phyloP scores from a whole-genome alignment of 495 filamentous ascomycete species.

The Penicillium maclennaniae region DNA sequence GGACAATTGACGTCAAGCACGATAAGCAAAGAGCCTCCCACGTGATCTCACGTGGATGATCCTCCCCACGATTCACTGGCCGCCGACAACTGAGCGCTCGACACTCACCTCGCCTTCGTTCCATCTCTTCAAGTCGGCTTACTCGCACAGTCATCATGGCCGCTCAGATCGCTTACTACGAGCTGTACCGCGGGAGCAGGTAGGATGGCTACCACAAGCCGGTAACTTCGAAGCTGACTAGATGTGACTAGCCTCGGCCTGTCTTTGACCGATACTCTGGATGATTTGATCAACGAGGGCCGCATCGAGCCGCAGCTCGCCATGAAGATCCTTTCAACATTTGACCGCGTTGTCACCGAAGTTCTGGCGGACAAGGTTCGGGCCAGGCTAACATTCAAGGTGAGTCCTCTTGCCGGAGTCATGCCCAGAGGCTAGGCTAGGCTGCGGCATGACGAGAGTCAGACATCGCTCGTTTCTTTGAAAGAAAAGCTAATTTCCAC shows the following conservation, averaged over 20 bases:
- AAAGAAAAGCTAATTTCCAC: conserved; percentile 11
- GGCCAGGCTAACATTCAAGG: conserved; percentile 91
- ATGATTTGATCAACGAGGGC: conserved; percentile 87
- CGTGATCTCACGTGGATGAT: conserved; percentile 13
- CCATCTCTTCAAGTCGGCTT: conserved; percentile 5
- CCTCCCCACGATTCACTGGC: conserved; percentile 13
- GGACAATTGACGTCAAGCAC: conserved; percentile 10
- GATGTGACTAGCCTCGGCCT: conserved; percentile 68
- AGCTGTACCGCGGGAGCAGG: conserved; percentile 97
- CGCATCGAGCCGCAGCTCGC: conserved; percentile 96
- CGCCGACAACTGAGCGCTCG: conserved; percentile 14
- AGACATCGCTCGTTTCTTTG: background rate
- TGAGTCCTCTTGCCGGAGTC: background rate
- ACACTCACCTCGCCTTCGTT: conserved; percentile 13
- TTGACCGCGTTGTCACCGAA: conserved; percentile 85
- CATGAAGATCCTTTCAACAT: conserved; percentile 94
- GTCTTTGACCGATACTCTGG: conserved; percentile 91
- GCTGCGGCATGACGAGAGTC: background rate
- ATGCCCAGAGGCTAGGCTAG: background rate
- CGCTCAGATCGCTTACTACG: conserved; percentile 61
- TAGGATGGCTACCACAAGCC: conserved; percentile 34
- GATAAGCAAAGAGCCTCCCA: conserved; percentile 12
- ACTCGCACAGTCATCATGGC: conserved; percentile 24
- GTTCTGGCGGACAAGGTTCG: conserved; percentile 88
- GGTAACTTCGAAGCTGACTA: conserved; percentile 8